Evolutionary conservation across 306 rosid genomes (phyloP).

Genomic region (Pyrus betulifolia): DNA sequence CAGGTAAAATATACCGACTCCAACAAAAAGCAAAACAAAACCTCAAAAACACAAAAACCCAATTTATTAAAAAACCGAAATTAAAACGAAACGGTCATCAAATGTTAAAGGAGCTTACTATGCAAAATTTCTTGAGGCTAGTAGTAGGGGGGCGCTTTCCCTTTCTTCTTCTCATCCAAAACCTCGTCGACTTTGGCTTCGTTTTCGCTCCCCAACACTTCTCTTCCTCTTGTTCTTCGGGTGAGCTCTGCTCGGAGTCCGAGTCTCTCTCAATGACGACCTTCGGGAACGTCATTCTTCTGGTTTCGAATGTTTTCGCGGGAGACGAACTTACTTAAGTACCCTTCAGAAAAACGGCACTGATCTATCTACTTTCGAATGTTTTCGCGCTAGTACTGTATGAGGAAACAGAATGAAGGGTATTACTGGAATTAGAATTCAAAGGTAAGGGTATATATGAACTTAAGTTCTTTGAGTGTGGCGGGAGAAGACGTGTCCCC

Average conservation of each 20-base stretch:
- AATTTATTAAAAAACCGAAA: neutral
- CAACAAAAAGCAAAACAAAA: constrained; percentile 1
- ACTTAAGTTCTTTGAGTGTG: neutral
- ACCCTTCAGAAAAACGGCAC: neutral
- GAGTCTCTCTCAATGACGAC: constrained; percentile 62
- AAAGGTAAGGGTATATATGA: constrained; percentile 1
- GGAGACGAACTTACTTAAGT: neutral
- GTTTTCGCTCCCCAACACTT: constrained; percentile 15
- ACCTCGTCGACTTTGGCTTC: constrained; percentile 28
- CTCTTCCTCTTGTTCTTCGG: constrained; percentile 28
- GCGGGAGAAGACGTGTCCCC: constrained; percentile 50
- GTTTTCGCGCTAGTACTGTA: neutral
- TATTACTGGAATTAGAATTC: neutral
- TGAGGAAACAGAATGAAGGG: too few species aligned
- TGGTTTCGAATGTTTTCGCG: constrained; percentile 2
- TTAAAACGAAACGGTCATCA: too few species aligned
- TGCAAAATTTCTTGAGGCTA: constrained; percentile 78
- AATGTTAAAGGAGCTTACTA: constrained; percentile 26
- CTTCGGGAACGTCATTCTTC: constrained; percentile 54
- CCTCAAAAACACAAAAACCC: neutral
- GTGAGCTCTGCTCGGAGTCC: constrained; percentile 71
- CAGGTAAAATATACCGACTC: constrained; percentile 14
- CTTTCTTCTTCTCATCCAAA: constrained; percentile 38
- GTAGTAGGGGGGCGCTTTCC: constrained; percentile 57
- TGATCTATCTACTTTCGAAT: neutral